Percentiles rank a stretch among this genome's conserved stretches.
phyloP scores from a whole-genome alignment of 129 eudicot genomes.

The Deinandra increscens region DNA sequence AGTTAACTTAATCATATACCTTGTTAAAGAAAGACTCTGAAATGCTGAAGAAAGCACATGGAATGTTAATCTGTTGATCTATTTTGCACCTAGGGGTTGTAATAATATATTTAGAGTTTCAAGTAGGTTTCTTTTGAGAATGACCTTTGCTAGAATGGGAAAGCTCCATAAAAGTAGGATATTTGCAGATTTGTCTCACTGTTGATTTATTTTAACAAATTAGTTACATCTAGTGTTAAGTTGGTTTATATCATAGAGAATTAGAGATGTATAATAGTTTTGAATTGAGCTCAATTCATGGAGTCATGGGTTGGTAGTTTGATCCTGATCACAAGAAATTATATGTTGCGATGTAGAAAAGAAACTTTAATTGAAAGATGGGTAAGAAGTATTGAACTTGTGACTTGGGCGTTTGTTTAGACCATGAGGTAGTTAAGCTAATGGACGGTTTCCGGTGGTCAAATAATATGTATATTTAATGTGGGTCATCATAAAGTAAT shows the following conservation, averaged over 20 bases:
- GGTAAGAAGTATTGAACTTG: not conserved
- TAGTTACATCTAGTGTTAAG: too few species aligned
- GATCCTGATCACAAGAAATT: not conserved
- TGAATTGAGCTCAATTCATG: too few species aligned
- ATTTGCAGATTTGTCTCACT: not conserved
- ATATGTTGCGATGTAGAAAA: not conserved
- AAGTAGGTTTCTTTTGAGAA: not conserved
- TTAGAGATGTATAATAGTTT: not conserved
- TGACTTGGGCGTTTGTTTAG: not conserved
- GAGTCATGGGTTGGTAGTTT: not conserved
- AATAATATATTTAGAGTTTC: not conserved
- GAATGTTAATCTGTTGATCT: too few species aligned
- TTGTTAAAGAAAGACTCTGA: too few species aligned
- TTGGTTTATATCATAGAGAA: not conserved
- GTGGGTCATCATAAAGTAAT: not conserved
- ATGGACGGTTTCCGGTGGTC: not conserved
- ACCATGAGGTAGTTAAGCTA: not conserved
- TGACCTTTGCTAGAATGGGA: not conserved
- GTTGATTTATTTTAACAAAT: not conserved
- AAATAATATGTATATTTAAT: not conserved
- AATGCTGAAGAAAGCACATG: too few species aligned
- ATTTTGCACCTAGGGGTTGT: too few species aligned
- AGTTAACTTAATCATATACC: too few species aligned
- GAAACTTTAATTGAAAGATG: not conserved
- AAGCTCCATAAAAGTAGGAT: not conserved